These are phyloP conservation scores for Saitoella complicata DNA, from an alignment of 805 yeast species.

Conservation along the genomic window DNA sequence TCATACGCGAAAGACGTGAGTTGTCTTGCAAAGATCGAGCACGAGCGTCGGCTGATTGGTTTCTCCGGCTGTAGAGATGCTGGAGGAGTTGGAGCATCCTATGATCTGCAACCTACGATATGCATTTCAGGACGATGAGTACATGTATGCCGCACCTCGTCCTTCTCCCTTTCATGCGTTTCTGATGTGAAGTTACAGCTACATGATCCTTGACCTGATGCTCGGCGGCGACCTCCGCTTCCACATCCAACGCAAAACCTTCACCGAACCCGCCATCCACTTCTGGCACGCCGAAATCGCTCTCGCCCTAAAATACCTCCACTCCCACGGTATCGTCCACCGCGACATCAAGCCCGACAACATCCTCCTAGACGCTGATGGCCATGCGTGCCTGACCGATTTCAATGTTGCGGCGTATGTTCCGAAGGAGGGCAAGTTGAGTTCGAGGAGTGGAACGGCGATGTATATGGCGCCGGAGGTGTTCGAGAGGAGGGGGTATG, in stretches of 20 bases:
- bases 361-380: conserved; percentile 42
- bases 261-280: conserved; percentile 16
- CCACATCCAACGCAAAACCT: conserved; percentile 13
- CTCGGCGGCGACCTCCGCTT: conserved; percentile 19
- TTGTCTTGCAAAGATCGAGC: no score
- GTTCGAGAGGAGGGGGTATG: conserved; percentile 13
- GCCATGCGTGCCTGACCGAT: conserved; percentile 45
- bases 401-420: conserved; percentile 27
- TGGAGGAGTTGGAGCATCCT: conserved; percentile 15
- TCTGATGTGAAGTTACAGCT: neutral
- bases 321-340: conserved; percentile 7
- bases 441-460: conserved; percentile 15
- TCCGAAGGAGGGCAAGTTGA: conserved; percentile 4
- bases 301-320: conserved; percentile 17
- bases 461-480: conserved; percentile 19
- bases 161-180: neutral
- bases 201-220: conserved; percentile 15
- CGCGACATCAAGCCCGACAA: conserved; percentile 17
- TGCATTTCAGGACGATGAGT: conserved; percentile 17
- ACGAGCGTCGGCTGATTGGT: no score
- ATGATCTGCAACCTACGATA: conserved; percentile 17
- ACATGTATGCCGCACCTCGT: conserved; percentile 11
- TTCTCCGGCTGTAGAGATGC: conserved; percentile 3
- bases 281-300: conserved; percentile 18
- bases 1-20: conserved; percentile 14